A percentile compares a stretch with the other conserved stretches of the same genome.
phyloP scores from a whole-genome alignment of 768 basidiomycete species.

The Pleurotus platypus region DNA sequence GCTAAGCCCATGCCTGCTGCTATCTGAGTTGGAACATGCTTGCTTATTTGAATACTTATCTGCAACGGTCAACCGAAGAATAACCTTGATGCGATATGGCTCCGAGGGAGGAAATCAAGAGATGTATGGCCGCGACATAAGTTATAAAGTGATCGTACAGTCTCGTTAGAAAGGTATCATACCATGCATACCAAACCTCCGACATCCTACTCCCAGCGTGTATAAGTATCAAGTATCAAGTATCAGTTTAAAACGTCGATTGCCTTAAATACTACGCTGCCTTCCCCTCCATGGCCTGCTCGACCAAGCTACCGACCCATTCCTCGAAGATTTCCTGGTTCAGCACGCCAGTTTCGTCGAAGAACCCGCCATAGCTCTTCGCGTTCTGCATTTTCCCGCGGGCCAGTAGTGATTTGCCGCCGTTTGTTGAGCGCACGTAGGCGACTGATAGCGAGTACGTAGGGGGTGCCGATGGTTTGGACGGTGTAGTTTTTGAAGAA shows the following conservation, averaged over 20 bases:
- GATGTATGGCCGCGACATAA: not conserved
- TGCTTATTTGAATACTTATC: no score
- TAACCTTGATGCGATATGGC: no score
- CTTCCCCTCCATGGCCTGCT: slow-evolving; percentile 70
- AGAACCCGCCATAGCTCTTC: slow-evolving; percentile 67
- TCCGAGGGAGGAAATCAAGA: not conserved
- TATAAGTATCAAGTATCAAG: no score
- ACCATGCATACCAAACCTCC: not conserved
- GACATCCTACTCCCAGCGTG: no score
- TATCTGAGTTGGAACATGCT: no score
- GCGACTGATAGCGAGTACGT: slow-evolving; percentile 63
- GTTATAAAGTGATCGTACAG: not conserved
- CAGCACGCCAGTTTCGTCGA: slow-evolving; percentile 78
- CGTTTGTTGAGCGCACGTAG: slow-evolving; percentile 78
- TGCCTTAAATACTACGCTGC: slow-evolving; percentile 24
- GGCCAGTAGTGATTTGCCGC: slow-evolving; percentile 81
- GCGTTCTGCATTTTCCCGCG: slow-evolving; percentile 59
- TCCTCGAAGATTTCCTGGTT: slow-evolving; percentile 70
- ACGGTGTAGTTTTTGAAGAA: slow-evolving; percentile 62
- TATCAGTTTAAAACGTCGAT: not conserved
- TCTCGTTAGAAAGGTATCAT: not conserved
- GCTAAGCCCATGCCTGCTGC: no score
- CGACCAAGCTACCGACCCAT: slow-evolving; percentile 77
- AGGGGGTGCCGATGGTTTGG: slow-evolving; percentile 49
- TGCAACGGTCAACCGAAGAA: no score